Base-by-base conservation (phyloP, 108 stramenopile species). In the Seminavis robusta region DNA sequence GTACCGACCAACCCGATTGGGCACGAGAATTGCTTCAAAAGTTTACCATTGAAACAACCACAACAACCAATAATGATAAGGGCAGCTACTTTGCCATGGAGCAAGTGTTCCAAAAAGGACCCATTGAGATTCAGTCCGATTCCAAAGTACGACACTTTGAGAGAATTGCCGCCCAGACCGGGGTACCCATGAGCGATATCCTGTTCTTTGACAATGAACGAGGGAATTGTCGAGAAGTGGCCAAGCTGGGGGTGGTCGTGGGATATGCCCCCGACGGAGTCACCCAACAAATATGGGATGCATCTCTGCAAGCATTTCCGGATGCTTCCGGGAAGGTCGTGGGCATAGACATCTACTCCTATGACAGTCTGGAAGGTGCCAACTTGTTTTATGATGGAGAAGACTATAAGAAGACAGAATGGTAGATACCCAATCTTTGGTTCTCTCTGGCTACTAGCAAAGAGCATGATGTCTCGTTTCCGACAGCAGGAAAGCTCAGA, bases 141-240 rank as follows among this genome's bases (percentile, higher is more conserved):
- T 63, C 72, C 24, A 88, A 92, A 47, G 46, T 52, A 4, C 33
- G 52, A 32, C 92, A 88, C 49, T 86, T 88, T 69, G 53, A 57
- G 43, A 52, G 81, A 25, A 54, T 92, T 2, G 45, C 74, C 9
- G 24, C 58, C 19, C 51, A 47, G 23, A 71, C 74, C 17, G 69
- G 76, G 13, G 74, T 91, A 15, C 28, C 67, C 0, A 81, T 76
- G 44, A 71, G 74, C 32, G 76, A 89, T 25, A 94, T 90, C 81
- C 33, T 81, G 4, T 94, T 94, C 63, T 92, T 94, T 63, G 93
- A 94, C 59, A 88, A 94, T 59, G 88, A 90, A 62, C 41, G 42
- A 33, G 79, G 77, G 32, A 92, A 92, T 50, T 85, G 86, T 45
- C 51, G 55, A 31, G 55, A 69, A 20, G 76, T 92, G 1, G 64